Conservation (phyloP, 768 basidiomycete genomes). For the Suillus luteus region DNA sequence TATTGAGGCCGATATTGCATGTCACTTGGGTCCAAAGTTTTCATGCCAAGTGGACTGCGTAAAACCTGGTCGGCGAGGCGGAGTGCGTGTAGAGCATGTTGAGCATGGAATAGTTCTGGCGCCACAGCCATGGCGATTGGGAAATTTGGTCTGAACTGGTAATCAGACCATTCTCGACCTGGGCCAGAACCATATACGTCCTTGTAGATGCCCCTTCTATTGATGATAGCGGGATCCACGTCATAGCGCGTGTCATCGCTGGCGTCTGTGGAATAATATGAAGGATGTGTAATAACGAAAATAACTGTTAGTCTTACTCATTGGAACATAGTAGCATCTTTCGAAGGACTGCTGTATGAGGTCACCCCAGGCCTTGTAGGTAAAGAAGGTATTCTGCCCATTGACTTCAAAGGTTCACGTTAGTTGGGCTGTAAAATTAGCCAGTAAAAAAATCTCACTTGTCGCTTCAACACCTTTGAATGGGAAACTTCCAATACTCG, state of each 20-base stretch:
- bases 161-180: constrained; percentile 94
- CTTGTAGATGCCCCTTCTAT: constrained; percentile 96
- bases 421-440: not conserved
- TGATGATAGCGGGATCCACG: constrained; percentile 69
- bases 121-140: constrained; percentile 97
- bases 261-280: constrained; percentile 51
- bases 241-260: constrained; percentile 70
- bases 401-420: constrained; percentile 51
- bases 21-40: constrained; percentile 88
- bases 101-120: constrained; percentile 86
- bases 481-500: constrained; percentile 70
- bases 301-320: constrained; percentile 46
- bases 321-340: constrained; percentile 85
- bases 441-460: constrained; percentile 48
- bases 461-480: constrained; percentile 85
- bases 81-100: constrained; percentile 79
- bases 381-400: constrained; percentile 67
- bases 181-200: constrained; percentile 91
- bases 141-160: constrained; percentile 93
- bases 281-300: not conserved
- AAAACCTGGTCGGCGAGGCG: constrained; percentile 79
- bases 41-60: constrained; percentile 93
- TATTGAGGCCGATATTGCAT: constrained; percentile 89
- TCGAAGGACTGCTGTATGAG: constrained; percentile 89
- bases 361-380: constrained; percentile 88